These are phyloP conservation scores for Pseudogymnoascus sp. DNA, from an alignment of 2,329 filamentous ascomycete genomes.

Conservation along the genomic window DNA sequence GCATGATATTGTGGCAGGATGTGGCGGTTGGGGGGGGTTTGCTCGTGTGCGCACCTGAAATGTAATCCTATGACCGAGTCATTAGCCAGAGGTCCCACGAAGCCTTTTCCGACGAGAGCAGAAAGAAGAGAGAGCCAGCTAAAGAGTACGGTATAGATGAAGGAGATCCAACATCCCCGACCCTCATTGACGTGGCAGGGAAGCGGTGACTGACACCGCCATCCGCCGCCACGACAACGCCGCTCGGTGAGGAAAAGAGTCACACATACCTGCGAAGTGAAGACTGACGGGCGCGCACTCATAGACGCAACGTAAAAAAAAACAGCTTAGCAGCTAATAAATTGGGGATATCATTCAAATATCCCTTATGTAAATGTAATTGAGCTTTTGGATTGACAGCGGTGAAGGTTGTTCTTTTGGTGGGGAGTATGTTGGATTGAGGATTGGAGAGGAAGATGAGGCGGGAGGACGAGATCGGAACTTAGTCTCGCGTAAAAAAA, in stretches of 20 bases:
- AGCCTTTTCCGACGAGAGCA: constrained; percentile 5
- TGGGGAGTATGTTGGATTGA: constrained; percentile 5
- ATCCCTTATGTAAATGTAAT: neutral
- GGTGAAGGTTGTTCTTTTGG: constrained; percentile 3
- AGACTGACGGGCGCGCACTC: constrained; percentile 75
- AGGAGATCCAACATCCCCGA: neutral
- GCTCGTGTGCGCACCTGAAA: constrained; percentile 51
- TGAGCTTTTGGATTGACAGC: neutral
- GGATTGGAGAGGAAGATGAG: constrained; percentile 4
- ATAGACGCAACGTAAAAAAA: constrained; percentile 39
- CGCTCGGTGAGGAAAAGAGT: constrained; percentile 10
- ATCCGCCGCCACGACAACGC: neutral
- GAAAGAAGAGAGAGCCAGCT: constrained; percentile 3
- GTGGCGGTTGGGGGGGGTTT: constrained; percentile 7
- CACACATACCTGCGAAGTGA: constrained; percentile 71
- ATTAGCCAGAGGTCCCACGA: constrained; percentile 1
- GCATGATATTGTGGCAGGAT: constrained; percentile 16
- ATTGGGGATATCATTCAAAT: neutral
- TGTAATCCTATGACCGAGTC: constrained; percentile 51
- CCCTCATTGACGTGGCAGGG: neutral
- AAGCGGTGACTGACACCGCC: neutral
- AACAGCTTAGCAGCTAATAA: constrained; percentile 6
- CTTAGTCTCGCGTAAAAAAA: constrained; percentile 1
- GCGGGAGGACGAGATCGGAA: constrained; percentile 2
- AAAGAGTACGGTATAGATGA: neutral